Base-by-base conservation (phyloP, 305 asterid species). In the Fraxinus velutina region DNA sequence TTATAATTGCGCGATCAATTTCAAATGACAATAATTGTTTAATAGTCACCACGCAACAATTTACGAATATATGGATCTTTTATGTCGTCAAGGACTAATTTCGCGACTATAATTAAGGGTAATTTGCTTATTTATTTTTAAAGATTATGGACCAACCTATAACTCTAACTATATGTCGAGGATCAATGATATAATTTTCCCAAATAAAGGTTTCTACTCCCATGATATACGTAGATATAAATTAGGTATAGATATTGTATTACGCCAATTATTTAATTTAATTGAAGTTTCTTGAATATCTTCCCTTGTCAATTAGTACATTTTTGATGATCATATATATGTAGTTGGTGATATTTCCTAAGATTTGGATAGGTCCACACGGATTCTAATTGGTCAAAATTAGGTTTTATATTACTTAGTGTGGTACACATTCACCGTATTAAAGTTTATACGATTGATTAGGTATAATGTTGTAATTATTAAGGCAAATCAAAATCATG, bases 291-390 rank as follows among this genome's bases (percentile, higher is more conserved):
- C 74, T 68, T 13, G 74, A 68, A 68, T 8, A 68, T 68, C 9
- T 10, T 15, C 39, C 19, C 21, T 10, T 12, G 74, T 13, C 19
- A 4, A 13, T 68, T 68, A 12, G 39, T 68, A 4, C 13, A 36
- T 37, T 5, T 55, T 39, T 79, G 60, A 15, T n/a, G 62, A 50
- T 47, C 1, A 27, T 66, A 29, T 66, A 10, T 12, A 5, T 5
- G 37, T 39, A 83, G 80, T 82, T 66, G 86, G 84, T 75, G 62
- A 19, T 55, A 39, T 62, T 78, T 42, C 76, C 70, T 32, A 78
- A 78, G 81, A 76, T 78, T 68, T 79, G 81, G 81, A 12, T 44
- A n/a, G 81, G 83, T 76, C 87, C 83, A 37, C 83, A 36, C 24
- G 32, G 81, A 81, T 70, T 81, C 52, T 42, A 24, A 42, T 68